Base-by-base conservation (phyloP, 1,139 yeast genomes). In the Zygosaccharomyces pseudobailii region DNA sequence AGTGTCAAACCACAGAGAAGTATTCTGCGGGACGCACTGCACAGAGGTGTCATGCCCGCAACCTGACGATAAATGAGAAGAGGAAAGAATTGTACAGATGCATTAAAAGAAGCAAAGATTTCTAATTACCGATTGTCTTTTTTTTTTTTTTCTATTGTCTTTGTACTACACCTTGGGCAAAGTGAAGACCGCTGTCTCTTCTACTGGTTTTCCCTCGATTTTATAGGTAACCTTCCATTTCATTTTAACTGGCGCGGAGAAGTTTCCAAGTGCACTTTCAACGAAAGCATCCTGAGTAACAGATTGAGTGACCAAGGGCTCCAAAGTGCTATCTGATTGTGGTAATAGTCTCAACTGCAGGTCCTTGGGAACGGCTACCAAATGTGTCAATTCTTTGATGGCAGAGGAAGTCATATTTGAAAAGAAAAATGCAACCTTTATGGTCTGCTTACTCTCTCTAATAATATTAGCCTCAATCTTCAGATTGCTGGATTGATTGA, bases 301-400 rank as follows among this genome's bases (percentile, higher is more conserved):
- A 5, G 84, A 84, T 47, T 77, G 74, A 31, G 67, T 69, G 41
- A 75, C 71, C 46, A 72, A 73, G 2, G 84, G 78, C 46, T 72
- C 71, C 17, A 89, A 61, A 10, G 66, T 57, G 47, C 78, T 80
- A 36, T 80, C 76, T 6, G 88, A 75, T 59, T 88, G 95, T 1
- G 95, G 83, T 48, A 78, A 74, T 68, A 90, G 75, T 42, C 72
- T 73, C 55, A 90, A 73, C 49, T 75, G 76, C 61, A 86, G 80
- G 21, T 77, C 65, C 63, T 85, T 87, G 42, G 97, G 94, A 34
- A 86, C 95, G 0, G 97, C 97, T 46, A 88, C 70, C 63, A 85
- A 75, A 61, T 88, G 82, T 56, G 80, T 80, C 42, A 90, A 68
- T 51, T 76, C 74, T 45, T 73, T 69, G 47, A 80, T 73, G 57